phyloP scores from a whole-genome alignment of 305 asterid genomes.

The Nicotiana rustica region DNA sequence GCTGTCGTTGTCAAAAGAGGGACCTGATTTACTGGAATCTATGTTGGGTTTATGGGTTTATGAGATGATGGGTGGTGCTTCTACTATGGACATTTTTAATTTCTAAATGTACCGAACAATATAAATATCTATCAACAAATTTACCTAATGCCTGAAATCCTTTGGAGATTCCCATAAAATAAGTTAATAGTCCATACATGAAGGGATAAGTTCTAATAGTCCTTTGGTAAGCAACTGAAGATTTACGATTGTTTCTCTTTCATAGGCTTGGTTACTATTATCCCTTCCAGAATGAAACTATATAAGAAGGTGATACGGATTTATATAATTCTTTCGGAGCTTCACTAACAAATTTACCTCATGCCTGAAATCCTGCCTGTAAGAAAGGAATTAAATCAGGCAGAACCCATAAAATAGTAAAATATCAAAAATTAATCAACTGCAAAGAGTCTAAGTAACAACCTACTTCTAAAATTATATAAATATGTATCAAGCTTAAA shows the following conservation, averaged over 20 bases:
- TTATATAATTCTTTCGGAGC: constrained; percentile 55
- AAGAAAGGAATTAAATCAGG: constrained; percentile 39
- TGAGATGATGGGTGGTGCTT: background rate
- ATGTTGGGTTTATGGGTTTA: constrained; percentile 5
- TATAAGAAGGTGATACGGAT: no score
- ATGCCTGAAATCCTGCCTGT: constrained; percentile 98
- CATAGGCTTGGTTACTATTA: no score
- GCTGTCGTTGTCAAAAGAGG: background rate
- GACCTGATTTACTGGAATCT: background rate
- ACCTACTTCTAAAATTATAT: background rate
- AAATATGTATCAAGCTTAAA: constrained; percentile 13
- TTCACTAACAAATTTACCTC: constrained; percentile 99
- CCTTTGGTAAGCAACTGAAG: no score
- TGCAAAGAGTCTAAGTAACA: background rate
- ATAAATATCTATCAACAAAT: background rate
- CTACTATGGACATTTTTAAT: no score
- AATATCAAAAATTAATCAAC: background rate
- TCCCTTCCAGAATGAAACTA: no score
- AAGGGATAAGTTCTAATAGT: no score
- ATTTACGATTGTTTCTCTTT: no score
- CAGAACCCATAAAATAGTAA: background rate
- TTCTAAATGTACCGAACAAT: background rate
- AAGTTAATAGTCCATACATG: no score
- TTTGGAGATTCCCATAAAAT: no score
- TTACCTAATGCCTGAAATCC: no score